Conservation (phyloP, 306 rosid species). For the Corylus avellana region DNA sequence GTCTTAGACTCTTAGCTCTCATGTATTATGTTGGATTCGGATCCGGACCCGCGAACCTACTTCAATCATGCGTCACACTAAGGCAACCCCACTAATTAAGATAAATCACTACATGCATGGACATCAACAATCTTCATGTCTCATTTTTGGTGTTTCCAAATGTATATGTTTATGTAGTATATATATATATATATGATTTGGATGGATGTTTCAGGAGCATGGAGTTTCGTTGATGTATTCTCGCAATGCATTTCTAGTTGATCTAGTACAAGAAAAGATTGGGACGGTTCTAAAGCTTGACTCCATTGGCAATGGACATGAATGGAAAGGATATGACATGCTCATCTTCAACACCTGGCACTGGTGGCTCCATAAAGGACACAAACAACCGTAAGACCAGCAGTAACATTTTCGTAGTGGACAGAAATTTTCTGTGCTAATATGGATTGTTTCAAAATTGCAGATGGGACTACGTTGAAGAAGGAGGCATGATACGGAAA, state of each 20-base stretch:
- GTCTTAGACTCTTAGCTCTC: too few species aligned
- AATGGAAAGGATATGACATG: conserved; percentile 45
- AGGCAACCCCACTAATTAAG: too few species aligned
- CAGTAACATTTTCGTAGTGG: too few species aligned
- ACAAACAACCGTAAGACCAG: conserved; percentile 27
- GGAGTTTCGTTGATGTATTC: conserved; percentile 26
- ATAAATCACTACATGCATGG: too few species aligned
- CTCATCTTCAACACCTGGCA: conserved; percentile 53
- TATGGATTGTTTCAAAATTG: background rate
- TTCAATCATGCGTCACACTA: too few species aligned
- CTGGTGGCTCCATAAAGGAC: conserved; percentile 57
- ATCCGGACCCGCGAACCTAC: too few species aligned
- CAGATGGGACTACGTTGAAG: conserved; percentile 46
- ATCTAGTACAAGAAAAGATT: conserved; percentile 29
- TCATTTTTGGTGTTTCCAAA: too few species aligned
- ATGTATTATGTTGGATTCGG: too few species aligned
- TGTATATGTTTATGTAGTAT: too few species aligned
- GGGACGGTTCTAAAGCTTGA: conserved; percentile 47
- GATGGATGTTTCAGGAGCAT: conserved; percentile 23
- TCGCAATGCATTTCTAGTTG: conserved; percentile 46
- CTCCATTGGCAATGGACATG: conserved; percentile 37
- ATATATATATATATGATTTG: background rate
- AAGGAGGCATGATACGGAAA: conserved; percentile 18
- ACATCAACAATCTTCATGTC: too few species aligned
- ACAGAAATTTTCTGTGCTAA: background rate